These are phyloP conservation scores for Penicillium nordicum DNA, from an alignment of 2,329 filamentous ascomycete genomes.

Conservation along the genomic window DNA sequence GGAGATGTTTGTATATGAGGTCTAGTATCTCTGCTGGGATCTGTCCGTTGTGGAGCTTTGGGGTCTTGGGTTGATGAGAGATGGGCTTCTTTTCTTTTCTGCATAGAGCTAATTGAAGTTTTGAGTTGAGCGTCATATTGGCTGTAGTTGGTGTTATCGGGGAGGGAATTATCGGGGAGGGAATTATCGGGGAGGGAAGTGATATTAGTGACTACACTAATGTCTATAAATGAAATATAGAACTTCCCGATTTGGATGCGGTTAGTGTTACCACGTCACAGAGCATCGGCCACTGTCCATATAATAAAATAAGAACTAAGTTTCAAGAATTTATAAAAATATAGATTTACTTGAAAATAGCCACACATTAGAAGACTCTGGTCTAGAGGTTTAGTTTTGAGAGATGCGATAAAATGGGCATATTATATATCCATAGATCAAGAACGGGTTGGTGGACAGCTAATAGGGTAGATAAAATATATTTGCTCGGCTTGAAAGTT, in stretches of 20 bases:
- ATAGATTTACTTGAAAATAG: background rate
- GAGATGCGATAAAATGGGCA: background rate
- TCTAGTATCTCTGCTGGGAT: background rate
- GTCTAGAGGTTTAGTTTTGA: background rate
- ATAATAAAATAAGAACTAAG: background rate
- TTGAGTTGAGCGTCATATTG: background rate
- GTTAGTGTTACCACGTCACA: background rate
- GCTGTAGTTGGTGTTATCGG: background rate
- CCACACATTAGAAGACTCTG: background rate
- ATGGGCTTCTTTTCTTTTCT: background rate
- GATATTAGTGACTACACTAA: background rate
- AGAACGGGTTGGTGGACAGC: too few species aligned
- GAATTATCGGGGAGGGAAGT: background rate
- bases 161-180: background rate
- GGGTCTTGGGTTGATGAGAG: background rate
- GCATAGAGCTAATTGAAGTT: background rate
- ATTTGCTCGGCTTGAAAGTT: too few species aligned
- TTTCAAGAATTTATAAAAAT: too few species aligned
- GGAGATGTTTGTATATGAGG: background rate
- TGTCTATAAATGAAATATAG: background rate
- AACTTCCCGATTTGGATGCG: background rate
- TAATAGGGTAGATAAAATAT: too few species aligned
- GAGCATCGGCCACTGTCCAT: background rate
- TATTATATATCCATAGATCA: background rate
- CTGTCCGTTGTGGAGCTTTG: background rate